Percentiles rank a stretch among this genome's conserved stretches.
Evolutionary conservation across 2,329 filamentous ascomycete genomes (phyloP).

Genomic region (Juglanconis juglandina): DNA sequence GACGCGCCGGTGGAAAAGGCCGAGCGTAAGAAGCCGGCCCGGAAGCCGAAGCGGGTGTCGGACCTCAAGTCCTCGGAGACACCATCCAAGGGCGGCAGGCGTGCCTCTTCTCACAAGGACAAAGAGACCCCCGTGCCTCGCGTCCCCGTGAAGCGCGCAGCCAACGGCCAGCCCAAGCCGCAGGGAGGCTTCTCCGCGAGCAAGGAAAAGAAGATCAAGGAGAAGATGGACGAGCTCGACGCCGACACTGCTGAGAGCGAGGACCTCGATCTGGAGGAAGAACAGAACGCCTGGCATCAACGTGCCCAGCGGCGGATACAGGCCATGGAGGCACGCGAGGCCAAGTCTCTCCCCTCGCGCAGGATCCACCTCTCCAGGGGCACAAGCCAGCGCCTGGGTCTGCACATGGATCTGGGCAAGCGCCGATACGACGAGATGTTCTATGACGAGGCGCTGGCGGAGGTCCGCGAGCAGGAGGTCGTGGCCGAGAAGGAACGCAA

Average conservation of each 20-base stretch:
- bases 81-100: slow-evolving; percentile 46
- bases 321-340: slow-evolving; percentile 62
- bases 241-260: slow-evolving; percentile 41
- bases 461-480: slow-evolving; percentile 86
- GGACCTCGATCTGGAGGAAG: slow-evolving; percentile 40
- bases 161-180: slow-evolving; percentile 54
- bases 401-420: slow-evolving; percentile 68
- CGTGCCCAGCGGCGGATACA: slow-evolving; percentile 64
- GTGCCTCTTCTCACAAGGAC: slow-evolving; percentile 43
- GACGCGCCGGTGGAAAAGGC: slow-evolving; percentile 20
- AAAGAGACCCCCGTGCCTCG: slow-evolving; percentile 41
- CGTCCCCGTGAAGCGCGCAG: slow-evolving; percentile 54
- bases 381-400: slow-evolving; percentile 60
- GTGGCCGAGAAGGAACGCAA: slow-evolving; percentile 97
- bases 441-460: slow-evolving; percentile 75
- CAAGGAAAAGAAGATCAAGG: slow-evolving; percentile 68
- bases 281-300: slow-evolving; percentile 49
- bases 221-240: slow-evolving; percentile 52
- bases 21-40: slow-evolving; percentile 33
- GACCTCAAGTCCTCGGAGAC: slow-evolving; percentile 47
- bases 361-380: slow-evolving; percentile 56
- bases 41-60: slow-evolving; percentile 48
- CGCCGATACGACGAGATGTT: slow-evolving; percentile 73
- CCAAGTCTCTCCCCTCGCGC: slow-evolving; percentile 60
- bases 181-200: slow-evolving; percentile 48